Evolutionary conservation across 2,329 filamentous ascomycete genomes (phyloP).

Genomic region (Phyllosticta citrichinensis): DNA sequence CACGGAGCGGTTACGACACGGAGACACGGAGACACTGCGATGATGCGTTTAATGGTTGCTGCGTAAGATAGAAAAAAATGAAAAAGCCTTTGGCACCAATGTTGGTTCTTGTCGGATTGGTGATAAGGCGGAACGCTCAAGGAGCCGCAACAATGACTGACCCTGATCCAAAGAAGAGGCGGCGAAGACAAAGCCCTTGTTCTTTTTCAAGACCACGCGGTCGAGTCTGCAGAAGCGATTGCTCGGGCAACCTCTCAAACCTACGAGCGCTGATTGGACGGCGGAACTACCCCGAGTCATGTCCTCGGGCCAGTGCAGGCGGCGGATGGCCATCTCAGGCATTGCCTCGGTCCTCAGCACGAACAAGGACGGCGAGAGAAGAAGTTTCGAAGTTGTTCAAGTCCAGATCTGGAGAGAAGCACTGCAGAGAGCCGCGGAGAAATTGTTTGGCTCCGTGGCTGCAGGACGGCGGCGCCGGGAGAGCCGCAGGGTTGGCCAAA

Average conservation of each 20-base stretch:
- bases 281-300: not conserved
- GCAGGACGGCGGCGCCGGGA: not conserved
- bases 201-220: not conserved
- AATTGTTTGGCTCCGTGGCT: not conserved
- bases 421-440: not conserved
- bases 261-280: not conserved
- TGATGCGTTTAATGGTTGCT: not conserved
- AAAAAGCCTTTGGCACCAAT: constrained; percentile 2
- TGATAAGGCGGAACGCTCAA: not conserved
- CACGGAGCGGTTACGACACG: not conserved
- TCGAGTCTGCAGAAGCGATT: not conserved
- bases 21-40: not conserved
- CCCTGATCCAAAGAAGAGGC: not conserved
- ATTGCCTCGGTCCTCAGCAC: not conserved
- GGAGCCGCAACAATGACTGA: not conserved
- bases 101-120: not conserved
- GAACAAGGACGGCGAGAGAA: not conserved
- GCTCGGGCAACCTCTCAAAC: not conserved
- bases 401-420: not conserved
- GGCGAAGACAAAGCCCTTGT: not conserved
- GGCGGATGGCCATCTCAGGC: not conserved
- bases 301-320: not conserved
- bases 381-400: not conserved
- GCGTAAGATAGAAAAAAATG: not conserved
- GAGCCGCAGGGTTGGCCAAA: not conserved